Conservation (phyloP, 495 filamentous ascomycete species). For the Chaetomium fimeti region DNA sequence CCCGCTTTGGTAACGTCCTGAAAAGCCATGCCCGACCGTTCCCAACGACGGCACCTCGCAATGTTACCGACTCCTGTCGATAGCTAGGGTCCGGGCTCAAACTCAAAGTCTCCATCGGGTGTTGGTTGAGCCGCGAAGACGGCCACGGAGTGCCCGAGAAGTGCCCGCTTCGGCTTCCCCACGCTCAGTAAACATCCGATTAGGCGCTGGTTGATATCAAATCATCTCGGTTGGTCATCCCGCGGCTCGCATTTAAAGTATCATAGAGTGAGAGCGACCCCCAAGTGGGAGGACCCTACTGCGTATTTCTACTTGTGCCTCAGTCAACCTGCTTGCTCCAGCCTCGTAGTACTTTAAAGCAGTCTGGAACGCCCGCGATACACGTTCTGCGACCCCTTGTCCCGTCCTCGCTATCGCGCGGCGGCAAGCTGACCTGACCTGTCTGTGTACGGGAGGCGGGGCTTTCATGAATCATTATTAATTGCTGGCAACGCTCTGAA, state of each 20-base stretch:
- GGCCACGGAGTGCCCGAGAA: not conserved
- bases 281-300: not conserved
- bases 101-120: not conserved
- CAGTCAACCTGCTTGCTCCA: not conserved
- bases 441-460: slow-evolving; percentile 22
- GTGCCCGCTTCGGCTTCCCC: not conserved
- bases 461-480: slow-evolving; percentile 37
- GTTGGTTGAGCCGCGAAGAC: not conserved
- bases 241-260: not conserved
- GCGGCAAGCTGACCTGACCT: not conserved
- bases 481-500: slow-evolving; percentile 23
- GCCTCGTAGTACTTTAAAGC: not conserved
- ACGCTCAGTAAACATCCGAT: slow-evolving; percentile 3
- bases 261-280: not conserved
- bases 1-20: not conserved
- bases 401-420: slow-evolving; percentile 1
- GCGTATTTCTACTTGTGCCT: not conserved
- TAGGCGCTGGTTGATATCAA: not conserved
- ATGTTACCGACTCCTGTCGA: not conserved
- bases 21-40: not conserved
- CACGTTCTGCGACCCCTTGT: slow-evolving; percentile 11
- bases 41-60: not conserved
- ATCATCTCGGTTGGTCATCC: slow-evolving; percentile 11
- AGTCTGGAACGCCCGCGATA: slow-evolving; percentile 6
- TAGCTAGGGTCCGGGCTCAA: not conserved